Evolutionary conservation across 352 stramenopile species (phyloP).

Genomic region (Globisporangium cystogenes): DNA sequence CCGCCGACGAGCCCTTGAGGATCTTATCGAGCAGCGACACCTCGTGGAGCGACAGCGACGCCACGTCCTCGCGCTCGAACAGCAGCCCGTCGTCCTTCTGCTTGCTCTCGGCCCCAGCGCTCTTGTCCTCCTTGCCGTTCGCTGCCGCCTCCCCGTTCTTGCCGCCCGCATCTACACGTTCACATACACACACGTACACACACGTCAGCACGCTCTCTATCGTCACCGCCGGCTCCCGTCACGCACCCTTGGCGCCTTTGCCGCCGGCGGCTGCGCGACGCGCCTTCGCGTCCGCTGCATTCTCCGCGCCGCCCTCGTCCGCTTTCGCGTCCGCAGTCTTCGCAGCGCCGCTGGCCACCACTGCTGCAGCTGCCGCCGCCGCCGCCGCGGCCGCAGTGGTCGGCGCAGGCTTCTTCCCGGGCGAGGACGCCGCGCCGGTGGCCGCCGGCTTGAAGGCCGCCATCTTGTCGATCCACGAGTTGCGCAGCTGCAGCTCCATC

Average conservation of each 20-base stretch:
- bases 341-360: not conserved
- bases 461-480: conserved; percentile 88
- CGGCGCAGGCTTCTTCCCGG: conserved; percentile 46
- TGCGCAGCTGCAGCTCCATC: conserved; percentile 80
- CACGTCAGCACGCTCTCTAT: too few species aligned
- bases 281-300: conserved; percentile 14
- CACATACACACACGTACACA: too few species aligned
- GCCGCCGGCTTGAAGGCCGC: conserved; percentile 58
- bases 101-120: conserved; percentile 7
- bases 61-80: conserved; percentile 66
- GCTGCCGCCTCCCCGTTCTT: conserved; percentile 1
- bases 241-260: conserved; percentile 13
- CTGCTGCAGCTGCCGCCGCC: not conserved
- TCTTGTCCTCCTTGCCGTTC: conserved; percentile 9
- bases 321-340: conserved; percentile 4
- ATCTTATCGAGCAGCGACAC: conserved; percentile 74
- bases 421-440: conserved; percentile 10
- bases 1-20: conserved; percentile 46
- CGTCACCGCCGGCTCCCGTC: not conserved
- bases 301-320: conserved; percentile 5
- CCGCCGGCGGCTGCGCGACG: not conserved
- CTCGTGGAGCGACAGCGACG: conserved; percentile 57
- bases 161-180: conserved; percentile 1
- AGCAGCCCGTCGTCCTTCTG: conserved; percentile 46
- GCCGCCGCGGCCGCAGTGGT: conserved; percentile 7